Conservation (phyloP, 306 rosid genomes). For the Dryas octopetala region DNA sequence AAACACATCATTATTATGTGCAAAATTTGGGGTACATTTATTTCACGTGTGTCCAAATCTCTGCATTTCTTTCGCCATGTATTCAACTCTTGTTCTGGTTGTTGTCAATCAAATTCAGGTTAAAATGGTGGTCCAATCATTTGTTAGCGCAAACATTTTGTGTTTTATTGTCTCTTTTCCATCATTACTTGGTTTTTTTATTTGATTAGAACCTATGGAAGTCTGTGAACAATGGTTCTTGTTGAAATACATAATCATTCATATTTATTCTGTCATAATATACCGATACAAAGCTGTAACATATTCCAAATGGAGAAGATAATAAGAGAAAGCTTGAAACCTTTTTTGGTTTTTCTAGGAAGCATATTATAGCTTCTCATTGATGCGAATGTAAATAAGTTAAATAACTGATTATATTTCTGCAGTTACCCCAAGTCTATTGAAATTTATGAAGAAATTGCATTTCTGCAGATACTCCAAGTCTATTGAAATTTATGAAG, state of each 20-base stretch:
- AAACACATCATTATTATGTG: no score
- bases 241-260: neutral
- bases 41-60: no score
- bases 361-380: neutral
- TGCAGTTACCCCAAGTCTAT: conserved; percentile 77
- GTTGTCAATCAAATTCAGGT: no score
- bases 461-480: conserved; percentile 69
- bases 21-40: no score
- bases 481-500: conserved; percentile 80
- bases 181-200: neutral
- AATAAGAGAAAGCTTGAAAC: neutral
- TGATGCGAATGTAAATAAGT: neutral
- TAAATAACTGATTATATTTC: conserved; percentile 1
- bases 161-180: neutral
- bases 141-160: neutral
- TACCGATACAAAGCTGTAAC: neutral
- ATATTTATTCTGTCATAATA: neutral
- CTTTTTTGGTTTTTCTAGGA: neutral
- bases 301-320: neutral
- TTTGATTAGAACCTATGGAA: neutral
- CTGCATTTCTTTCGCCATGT: no score
- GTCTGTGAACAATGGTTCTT: neutral
- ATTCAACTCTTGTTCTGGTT: no score
- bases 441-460: conserved; percentile 84
- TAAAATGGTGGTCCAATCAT: no score